phyloP scores from a whole-genome alignment of 228 moss, liverwort and hornwort species.

The Sphagnum fallax region DNA sequence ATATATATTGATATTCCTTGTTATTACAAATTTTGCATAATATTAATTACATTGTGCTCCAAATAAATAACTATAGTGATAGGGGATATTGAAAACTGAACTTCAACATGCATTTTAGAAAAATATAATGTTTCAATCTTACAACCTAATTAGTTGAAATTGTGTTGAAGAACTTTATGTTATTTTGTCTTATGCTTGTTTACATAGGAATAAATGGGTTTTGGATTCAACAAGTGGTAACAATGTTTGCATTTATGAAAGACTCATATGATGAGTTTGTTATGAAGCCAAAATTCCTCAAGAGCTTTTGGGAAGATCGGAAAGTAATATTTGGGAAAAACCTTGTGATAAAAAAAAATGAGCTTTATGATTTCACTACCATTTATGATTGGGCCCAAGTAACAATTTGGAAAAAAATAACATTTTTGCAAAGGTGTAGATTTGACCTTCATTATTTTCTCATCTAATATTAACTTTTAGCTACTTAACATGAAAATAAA shows the following conservation, averaged over 20 bases:
- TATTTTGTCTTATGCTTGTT: too few species aligned
- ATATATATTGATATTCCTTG: not conserved
- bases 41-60: too few species aligned
- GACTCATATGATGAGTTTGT: constrained; percentile 61
- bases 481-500: too few species aligned
- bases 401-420: constrained; percentile 78
- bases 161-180: too few species aligned
- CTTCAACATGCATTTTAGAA: too few species aligned
- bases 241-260: constrained; percentile 99
- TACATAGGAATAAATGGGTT: not conserved
- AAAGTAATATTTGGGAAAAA: constrained; percentile 41
- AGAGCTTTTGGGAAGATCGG: constrained; percentile 96
- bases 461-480: too few species aligned
- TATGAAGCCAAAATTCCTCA: constrained; percentile 67
- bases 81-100: too few species aligned
- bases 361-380: constrained; percentile 81
- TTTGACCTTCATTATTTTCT: too few species aligned
- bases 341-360: constrained; percentile 76
- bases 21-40: too few species aligned
- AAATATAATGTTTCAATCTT: too few species aligned
- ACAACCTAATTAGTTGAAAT: too few species aligned
- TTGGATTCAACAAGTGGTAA: constrained; percentile 48
- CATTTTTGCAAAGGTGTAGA: constrained; percentile 40
- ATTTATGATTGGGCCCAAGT: constrained; percentile 67
- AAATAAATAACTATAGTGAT: too few species aligned